Percentiles rank a stretch among this genome's conserved stretches.
Evolutionary conservation across 768 basidiomycete genomes (phyloP).

Genomic region (Zangia roseola): DNA sequence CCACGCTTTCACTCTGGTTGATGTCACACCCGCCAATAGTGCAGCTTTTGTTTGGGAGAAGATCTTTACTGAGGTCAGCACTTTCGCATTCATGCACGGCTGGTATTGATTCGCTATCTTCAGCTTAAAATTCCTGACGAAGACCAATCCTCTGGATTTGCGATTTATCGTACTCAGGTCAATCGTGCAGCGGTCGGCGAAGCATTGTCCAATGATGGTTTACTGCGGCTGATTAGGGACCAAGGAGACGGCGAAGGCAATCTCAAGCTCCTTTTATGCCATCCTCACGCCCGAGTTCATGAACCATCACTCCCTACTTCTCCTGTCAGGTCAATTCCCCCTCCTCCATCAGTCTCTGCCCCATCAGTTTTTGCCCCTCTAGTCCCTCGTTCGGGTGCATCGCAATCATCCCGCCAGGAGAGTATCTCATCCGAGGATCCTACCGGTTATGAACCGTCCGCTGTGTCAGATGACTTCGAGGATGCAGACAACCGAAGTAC

Average conservation of each 20-base stretch:
- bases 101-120: slow-evolving; percentile 2
- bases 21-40: slow-evolving; percentile 62
- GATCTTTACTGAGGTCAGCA: slow-evolving; percentile 72
- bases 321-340: slow-evolving; percentile 48
- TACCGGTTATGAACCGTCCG: slow-evolving; percentile 68
- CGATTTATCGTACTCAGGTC: slow-evolving; percentile 87
- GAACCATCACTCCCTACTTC: slow-evolving; percentile 43
- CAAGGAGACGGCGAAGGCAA: slow-evolving; percentile 75
- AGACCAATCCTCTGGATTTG: slow-evolving; percentile 64
- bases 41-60: slow-evolving; percentile 75
- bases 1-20: slow-evolving; percentile 72
- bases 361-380: slow-evolving; percentile 51
- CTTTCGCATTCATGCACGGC: neutral
- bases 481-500: slow-evolving; percentile 51
- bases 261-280: slow-evolving; percentile 82
- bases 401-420: slow-evolving; percentile 59
- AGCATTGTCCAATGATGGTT: slow-evolving; percentile 64
- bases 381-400: slow-evolving; percentile 44
- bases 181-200: slow-evolving; percentile 74
- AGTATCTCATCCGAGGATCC: slow-evolving; percentile 67
- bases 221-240: slow-evolving; percentile 70
- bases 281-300: slow-evolving; percentile 58
- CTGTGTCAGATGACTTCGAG: slow-evolving; percentile 55
- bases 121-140: slow-evolving; percentile 84
- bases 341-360: slow-evolving; percentile 45